Percentiles rank a stretch among this genome's conserved stretches.
phyloP scores from a whole-genome alignment of 116 monocot genomes.

The Phalaenopsis hybrid region DNA sequence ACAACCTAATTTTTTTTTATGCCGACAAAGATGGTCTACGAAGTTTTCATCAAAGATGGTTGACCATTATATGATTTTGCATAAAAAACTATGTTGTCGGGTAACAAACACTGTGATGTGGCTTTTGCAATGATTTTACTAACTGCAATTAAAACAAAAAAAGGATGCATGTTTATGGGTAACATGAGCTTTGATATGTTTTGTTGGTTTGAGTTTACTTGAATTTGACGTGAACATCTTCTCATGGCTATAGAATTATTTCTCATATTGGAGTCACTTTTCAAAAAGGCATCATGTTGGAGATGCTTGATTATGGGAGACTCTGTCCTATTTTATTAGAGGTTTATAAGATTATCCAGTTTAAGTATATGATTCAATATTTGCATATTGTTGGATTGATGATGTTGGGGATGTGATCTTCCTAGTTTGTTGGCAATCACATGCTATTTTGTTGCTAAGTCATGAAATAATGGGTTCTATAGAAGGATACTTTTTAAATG shows the following conservation, averaged over 20 bases:
- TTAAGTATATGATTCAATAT: background rate
- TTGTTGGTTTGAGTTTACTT: background rate
- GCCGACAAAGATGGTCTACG: background rate
- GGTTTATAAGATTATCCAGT: background rate
- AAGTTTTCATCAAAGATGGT: background rate
- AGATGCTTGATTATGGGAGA: background rate
- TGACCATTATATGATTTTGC: background rate
- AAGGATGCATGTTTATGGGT: background rate
- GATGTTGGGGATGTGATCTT: background rate
- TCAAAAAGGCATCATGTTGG: background rate
- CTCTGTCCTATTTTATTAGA: background rate
- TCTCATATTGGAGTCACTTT: background rate
- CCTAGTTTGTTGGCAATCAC: background rate
- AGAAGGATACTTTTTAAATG: background rate
- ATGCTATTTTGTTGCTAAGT: background rate
- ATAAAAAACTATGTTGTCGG: background rate
- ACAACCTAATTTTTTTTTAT: background rate
- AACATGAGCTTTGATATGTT: background rate
- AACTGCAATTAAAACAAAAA: background rate
- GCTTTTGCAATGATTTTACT: background rate
- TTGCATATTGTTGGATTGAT: background rate
- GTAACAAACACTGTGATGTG: background rate
- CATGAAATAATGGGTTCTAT: background rate
- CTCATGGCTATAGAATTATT: background rate
- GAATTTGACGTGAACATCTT: background rate